Base-by-base conservation (phyloP, 306 rosid species). In the Cucurbita maxima region DNA sequence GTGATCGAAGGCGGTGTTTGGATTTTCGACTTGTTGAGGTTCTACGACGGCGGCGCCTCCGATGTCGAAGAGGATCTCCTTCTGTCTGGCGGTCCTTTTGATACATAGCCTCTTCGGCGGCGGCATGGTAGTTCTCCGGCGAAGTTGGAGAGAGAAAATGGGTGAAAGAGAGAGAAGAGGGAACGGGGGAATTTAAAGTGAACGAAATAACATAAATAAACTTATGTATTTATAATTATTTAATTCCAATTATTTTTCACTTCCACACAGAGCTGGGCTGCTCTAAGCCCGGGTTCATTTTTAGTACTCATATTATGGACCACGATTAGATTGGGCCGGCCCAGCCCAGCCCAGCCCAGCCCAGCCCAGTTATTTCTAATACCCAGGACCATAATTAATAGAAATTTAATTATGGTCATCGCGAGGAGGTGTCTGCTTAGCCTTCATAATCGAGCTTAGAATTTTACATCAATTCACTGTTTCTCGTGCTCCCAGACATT, bases 81-180 rank as follows among this genome's bases (percentile, higher is more conserved):
- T 76, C 88, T 86, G 20, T 81, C 96, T 94, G 9, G 96, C 76
- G 18, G 97, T 89, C 73, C 92, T 87, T 82, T 85, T 87, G 86
- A 94, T 84, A 0, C 92, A 81, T 63, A 84, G 83, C 71, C 95
- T 85, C 86, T 90, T 94, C 58, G 97, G 96, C 64, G 91, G 68
- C 87, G 85, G 6, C 98, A 86, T 90, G 75, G 79, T 81, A 51
- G 80, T 79, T 50, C 14, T 79, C 61, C 71, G 16, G 64, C 18
- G 48, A 15, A 8, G 25, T n/a, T 63, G 44, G 71, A 43, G 71
- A 43, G 53, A 64, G 71, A 10, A 64, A 41, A 19, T 13, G 9
- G 43, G 44, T 14, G 16, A 41, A 12, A 22, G 51, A n/a, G 69
- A 37, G 68, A 37, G 68, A 37, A 37, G 7, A 3, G 64, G 38